These are phyloP conservation scores for Chrysanthemum seticuspe DNA, from an alignment of 129 eudicot genomes.

Conservation along the genomic window DNA sequence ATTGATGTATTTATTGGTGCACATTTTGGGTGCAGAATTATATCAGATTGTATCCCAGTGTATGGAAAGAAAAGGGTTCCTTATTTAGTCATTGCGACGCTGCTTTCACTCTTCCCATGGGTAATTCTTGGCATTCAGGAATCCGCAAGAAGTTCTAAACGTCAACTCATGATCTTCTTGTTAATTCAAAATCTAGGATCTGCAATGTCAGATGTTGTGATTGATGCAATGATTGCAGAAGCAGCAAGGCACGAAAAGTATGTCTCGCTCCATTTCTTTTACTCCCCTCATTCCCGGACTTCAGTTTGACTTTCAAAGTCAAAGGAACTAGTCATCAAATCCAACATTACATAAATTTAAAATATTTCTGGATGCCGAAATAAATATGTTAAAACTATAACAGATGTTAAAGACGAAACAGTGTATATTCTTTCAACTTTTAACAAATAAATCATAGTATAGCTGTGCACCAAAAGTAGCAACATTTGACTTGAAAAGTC, in stretches of 20 bases:
- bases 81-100: constrained; percentile 69
- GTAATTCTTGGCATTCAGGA: constrained; percentile 51
- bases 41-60: constrained; percentile 91
- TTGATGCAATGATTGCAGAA: constrained; percentile 98
- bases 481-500: background rate
- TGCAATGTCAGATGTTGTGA: constrained; percentile 99
- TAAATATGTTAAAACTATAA: background rate
- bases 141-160: constrained; percentile 55
- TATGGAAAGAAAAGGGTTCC: constrained; percentile 84
- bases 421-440: background rate
- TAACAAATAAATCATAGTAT: background rate
- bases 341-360: background rate
- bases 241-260: constrained; percentile 83
- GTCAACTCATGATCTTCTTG: constrained; percentile 64
- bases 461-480: background rate
- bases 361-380: background rate
- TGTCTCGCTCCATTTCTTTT: constrained; percentile 16
- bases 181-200: constrained; percentile 86
- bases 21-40: constrained; percentile 50
- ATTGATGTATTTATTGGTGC: constrained; percentile 9
- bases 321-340: background rate
- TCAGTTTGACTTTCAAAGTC: background rate
- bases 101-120: constrained; percentile 88
- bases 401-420: background rate
- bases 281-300: background rate